A percentile compares a stretch with the other conserved stretches of the same genome.
These are phyloP conservation scores for Trypanosoma theileri DNA, from an alignment of 208 protist species.

Conservation along the genomic window DNA sequence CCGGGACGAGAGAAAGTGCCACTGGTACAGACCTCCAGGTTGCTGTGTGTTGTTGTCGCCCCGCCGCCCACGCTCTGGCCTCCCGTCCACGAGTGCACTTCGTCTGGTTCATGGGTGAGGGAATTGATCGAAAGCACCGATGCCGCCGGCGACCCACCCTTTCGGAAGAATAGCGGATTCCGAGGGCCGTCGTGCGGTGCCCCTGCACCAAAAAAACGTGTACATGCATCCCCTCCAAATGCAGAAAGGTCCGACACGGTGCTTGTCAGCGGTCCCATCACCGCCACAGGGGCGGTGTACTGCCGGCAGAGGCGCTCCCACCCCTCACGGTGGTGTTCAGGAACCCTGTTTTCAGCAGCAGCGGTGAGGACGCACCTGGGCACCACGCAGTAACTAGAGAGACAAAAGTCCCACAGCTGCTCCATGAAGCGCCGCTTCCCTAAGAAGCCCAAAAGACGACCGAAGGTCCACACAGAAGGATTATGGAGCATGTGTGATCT, in stretches of 20 bases:
- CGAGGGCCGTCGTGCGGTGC: neutral
- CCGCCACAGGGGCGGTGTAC: conserved; percentile 16
- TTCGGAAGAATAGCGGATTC: conserved; percentile 8
- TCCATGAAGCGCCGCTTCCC: conserved; percentile 41
- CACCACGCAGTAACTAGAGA: conserved; percentile 42
- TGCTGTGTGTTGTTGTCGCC: neutral
- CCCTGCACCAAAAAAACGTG: conserved; percentile 11
- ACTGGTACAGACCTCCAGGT: conserved; percentile 6
- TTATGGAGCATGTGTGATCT: neutral
- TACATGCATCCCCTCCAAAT: conserved; percentile 12
- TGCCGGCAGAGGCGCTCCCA: conserved; percentile 8
- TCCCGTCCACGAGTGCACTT: neutral
- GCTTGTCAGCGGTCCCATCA: conserved; percentile 19
- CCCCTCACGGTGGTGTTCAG: conserved; percentile 7
- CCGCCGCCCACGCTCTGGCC: neutral
- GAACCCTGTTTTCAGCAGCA: neutral
- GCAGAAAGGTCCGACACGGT: conserved; percentile 14
- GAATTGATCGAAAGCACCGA: conserved; percentile 27
- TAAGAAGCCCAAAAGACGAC: conserved; percentile 40
- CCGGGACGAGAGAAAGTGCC: neutral
- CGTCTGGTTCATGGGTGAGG: conserved; percentile 4
- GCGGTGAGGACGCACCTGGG: conserved; percentile 16
- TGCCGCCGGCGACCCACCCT: neutral
- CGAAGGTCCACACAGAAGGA: conserved; percentile 34
- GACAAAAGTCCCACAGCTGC: conserved; percentile 49